Percentiles rank a stretch among this genome's conserved stretches.
Conservation (phyloP, 495 filamentous ascomycete species). For the Amphirosellinia nigrospora region DNA sequence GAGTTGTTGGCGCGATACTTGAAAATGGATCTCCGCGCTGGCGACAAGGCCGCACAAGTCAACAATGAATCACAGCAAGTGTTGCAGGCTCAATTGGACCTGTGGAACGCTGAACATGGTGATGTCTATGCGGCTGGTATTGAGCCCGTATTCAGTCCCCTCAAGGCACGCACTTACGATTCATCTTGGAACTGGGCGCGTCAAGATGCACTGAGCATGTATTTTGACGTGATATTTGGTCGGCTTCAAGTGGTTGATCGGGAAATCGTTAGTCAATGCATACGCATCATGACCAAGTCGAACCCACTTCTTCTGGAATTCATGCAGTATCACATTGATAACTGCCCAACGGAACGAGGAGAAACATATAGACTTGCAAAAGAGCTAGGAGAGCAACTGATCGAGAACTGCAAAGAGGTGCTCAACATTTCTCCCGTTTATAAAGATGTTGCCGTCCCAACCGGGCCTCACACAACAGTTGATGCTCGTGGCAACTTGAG, state of each 20-base stretch:
- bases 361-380: slow-evolving; percentile 98
- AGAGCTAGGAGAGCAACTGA: slow-evolving; percentile 90
- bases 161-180: slow-evolving; percentile 96
- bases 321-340: slow-evolving; percentile 99
- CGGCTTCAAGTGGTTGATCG: slow-evolving; percentile 90
- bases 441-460: slow-evolving; percentile 93
- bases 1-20: slow-evolving; percentile 94
- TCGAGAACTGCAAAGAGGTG: slow-evolving; percentile 96
- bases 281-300: slow-evolving; percentile 98
- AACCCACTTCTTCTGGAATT: slow-evolving; percentile 95
- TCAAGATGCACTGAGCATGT: slow-evolving; percentile 97
- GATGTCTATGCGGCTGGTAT: slow-evolving; percentile 96
- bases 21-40: slow-evolving; percentile 93
- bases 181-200: slow-evolving; percentile 99
- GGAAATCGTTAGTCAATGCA: slow-evolving; percentile 98
- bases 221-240: slow-evolving; percentile 98
- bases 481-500: slow-evolving; percentile 88
- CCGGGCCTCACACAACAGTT: slow-evolving; percentile 87
- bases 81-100: slow-evolving; percentile 88
- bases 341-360: slow-evolving; percentile 94
- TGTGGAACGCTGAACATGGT: slow-evolving; percentile 94
- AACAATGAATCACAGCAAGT: slow-evolving; percentile 83
- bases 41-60: slow-evolving; percentile 87
- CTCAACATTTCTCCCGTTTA: slow-evolving; percentile 81
- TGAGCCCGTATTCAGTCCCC: slow-evolving; percentile 86